phyloP scores from a whole-genome alignment of 768 basidiomycete species.

The Coprinopsis sp. region DNA sequence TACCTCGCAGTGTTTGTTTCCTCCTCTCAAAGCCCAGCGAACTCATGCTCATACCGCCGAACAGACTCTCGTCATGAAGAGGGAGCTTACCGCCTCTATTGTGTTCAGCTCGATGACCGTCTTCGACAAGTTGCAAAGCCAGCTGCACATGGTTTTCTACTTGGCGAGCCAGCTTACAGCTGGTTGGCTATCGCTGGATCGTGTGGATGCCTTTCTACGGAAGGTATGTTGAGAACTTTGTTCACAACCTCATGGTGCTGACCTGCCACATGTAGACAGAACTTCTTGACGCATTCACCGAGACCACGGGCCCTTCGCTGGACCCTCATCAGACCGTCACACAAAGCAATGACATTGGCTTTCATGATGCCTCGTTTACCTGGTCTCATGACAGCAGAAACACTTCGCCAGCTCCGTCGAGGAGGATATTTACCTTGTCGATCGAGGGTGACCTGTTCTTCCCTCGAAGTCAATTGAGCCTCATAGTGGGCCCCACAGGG shows the following conservation, averaged over 20 bases:
- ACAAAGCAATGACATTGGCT: constrained; percentile 35
- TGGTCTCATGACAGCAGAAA: constrained; percentile 43
- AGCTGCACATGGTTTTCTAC: constrained; percentile 38
- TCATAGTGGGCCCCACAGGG: constrained; percentile 55
- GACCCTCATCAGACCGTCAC: constrained; percentile 10
- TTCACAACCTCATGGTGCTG: background rate
- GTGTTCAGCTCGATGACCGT: constrained; percentile 56
- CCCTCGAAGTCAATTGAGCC: constrained; percentile 44
- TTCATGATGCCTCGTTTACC: constrained; percentile 47
- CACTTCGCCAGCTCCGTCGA: constrained; percentile 35
- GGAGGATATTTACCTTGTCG: constrained; percentile 46
- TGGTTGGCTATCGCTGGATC: constrained; percentile 61
- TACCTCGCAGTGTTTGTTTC: constrained; percentile 3
- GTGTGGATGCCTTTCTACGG: constrained; percentile 38
- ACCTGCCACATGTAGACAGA: constrained; percentile 48
- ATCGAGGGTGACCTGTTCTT: constrained; percentile 54
- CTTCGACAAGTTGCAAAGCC: constrained; percentile 59
- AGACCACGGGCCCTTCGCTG: constrained; percentile 12
- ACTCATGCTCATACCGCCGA: too few species aligned
- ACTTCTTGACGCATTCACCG: constrained; percentile 35
- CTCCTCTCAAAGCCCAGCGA: background rate
- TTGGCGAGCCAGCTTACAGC: constrained; percentile 25
- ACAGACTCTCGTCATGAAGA: constrained; percentile 35
- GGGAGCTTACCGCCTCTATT: constrained; percentile 34
- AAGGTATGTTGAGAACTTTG: constrained; percentile 21